Base-by-base conservation (phyloP, 257 asterid species). In the Nemophila menziesii region DNA sequence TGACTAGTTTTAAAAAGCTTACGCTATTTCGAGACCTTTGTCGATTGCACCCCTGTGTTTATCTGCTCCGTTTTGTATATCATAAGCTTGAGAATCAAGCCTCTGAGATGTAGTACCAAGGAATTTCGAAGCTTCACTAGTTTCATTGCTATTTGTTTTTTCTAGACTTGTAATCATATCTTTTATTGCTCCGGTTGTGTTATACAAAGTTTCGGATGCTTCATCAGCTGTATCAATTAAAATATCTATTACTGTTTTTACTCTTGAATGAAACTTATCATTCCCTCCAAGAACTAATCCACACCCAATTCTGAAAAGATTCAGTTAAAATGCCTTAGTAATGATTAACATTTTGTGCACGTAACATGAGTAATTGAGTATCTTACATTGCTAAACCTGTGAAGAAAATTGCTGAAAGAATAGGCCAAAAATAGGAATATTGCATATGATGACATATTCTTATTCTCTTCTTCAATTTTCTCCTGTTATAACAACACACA, bases 251-350 rank as follows among this genome's bases (percentile, higher is more conserved):
- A 87, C 74, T 9, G 56, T 75, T 48, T 64, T 60, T 1, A 92
- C 81, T 45, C 73, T 67, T 0, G 86, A 69, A 51, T 66, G 79
- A 54, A 87, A 72, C 61, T 69, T 73, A 0, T 71, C 76, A 48
- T 62, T 75, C 48, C 83, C 95, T 53, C 95, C 93, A 5, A 87
- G 78, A 43, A 73, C 83, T 16, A 87, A 53, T 5, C 95, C 92
- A 11, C 68, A 33, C 16, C 66, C 97, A n/a, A 56, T 37, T 70
- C 97, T 87, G 74, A 52, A 60, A 38, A 2, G 13, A 37, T 37
- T 17, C 13, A 37, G 14, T 37, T 12, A 12, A 37, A 8, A 12
- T 4, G 16, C 41, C 16, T 37, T 0, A 13, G 13, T 12, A 5
- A 37, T 37, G 16, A 37, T 17, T 37, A 12, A 2, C 12, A 2